These are phyloP conservation scores for Funneliformis geosporum DNA, from an alignment of 192 early-diverging fungal species.

Conservation along the genomic window DNA sequence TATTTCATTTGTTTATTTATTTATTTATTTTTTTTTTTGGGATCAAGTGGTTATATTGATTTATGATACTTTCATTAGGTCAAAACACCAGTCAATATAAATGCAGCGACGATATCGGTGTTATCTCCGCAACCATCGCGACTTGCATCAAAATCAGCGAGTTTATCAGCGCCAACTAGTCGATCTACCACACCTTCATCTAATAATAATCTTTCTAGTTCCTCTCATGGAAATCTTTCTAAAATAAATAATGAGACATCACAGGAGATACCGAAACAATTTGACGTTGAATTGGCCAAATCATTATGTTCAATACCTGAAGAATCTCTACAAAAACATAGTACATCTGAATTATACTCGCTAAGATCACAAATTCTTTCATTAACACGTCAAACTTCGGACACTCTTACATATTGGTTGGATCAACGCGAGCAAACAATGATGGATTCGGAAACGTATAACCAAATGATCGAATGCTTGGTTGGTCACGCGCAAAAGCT, in stretches of 20 bases:
- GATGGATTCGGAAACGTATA: conserved; percentile 65
- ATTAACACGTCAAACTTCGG: conserved; percentile 53
- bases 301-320: conserved; percentile 26
- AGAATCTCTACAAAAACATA: conserved; percentile 53
- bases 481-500: conserved; percentile 58
- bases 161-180: conserved; percentile 16
- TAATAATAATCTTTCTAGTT: not conserved
- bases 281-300: conserved; percentile 21
- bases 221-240: not conserved
- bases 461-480: conserved; percentile 59
- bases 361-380: conserved; percentile 49
- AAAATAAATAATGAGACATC: not conserved
- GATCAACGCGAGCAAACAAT: conserved; percentile 62
- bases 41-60: not conserved
- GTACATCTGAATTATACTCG: conserved; percentile 50
- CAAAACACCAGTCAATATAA: not conserved
- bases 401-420: conserved; percentile 54
- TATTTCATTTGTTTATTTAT: too few species aligned
- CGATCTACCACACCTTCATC: not conserved
- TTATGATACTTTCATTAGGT: not conserved
- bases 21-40: not conserved
- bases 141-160: not conserved
- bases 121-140: not conserved
- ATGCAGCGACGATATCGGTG: not conserved
- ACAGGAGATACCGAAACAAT: not conserved